Evolutionary conservation across 1,139 yeast species (phyloP).

Genomic region (Saccharomyces pastorianus): DNA sequence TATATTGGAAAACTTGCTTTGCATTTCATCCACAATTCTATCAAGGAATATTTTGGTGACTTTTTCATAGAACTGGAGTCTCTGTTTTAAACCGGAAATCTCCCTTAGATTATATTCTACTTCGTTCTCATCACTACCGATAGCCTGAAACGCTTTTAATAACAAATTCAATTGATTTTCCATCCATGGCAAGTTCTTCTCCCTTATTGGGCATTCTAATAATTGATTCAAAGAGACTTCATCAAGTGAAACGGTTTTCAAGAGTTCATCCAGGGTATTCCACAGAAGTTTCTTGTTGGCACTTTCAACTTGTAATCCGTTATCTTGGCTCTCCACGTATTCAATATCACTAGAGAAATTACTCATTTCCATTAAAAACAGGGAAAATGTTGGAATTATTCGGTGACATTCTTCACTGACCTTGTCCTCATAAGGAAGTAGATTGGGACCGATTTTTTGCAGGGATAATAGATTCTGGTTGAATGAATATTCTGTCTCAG

Average conservation of each 20-base stretch:
- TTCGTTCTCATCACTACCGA: constrained; percentile 41
- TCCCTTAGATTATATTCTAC: constrained; percentile 46
- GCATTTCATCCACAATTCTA: constrained; percentile 42
- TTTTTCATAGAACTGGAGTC: constrained; percentile 51
- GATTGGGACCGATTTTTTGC: constrained; percentile 35
- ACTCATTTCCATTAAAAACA: constrained; percentile 51
- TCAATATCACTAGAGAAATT: constrained; percentile 60
- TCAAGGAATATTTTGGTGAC: constrained; percentile 47
- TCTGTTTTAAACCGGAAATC: constrained; percentile 69
- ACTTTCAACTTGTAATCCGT: constrained; percentile 77
- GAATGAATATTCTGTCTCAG: constrained; percentile 42
- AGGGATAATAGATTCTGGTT: constrained; percentile 35
- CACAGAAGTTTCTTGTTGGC: constrained; percentile 70
- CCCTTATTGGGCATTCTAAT: constrained; percentile 40
- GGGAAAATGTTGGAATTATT: constrained; percentile 47
- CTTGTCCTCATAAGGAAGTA: constrained; percentile 39
- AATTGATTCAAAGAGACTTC: constrained; percentile 46
- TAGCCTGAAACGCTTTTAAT: constrained; percentile 56
- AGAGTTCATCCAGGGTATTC: constrained; percentile 58
- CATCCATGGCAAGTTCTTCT: constrained; percentile 41
- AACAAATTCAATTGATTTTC: constrained; percentile 54
- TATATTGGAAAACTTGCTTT: constrained; percentile 37
- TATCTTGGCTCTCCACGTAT: constrained; percentile 65
- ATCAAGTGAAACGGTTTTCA: constrained; percentile 62
- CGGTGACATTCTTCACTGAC: constrained; percentile 54